These are phyloP conservation scores for Aurifilum marmelostoma DNA, from an alignment of 2,329 filamentous ascomycete species.

Conservation along the genomic window DNA sequence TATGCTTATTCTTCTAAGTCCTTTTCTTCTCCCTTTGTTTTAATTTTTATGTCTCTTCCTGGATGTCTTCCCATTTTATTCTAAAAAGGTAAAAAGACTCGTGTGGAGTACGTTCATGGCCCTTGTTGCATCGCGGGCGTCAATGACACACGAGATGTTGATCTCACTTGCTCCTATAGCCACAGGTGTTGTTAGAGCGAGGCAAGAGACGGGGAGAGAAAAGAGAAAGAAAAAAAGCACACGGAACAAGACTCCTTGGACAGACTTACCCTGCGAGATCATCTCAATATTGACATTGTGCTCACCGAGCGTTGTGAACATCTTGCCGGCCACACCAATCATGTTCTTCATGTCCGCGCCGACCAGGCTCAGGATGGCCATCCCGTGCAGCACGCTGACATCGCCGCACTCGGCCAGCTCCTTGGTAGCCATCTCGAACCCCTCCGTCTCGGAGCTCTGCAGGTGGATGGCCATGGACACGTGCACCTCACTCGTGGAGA, in stretches of 20 bases:
- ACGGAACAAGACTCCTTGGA: not conserved
- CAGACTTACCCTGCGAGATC: constrained; percentile 86
- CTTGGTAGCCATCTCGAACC: constrained; percentile 68
- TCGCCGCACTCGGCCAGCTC: constrained; percentile 82
- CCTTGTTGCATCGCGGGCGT: constrained; percentile 84
- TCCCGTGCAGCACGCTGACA: constrained; percentile 85
- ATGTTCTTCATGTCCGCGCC: constrained; percentile 98
- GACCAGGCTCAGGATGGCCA: constrained; percentile 95
- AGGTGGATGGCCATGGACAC: constrained; percentile 96
- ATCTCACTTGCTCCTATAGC: constrained; percentile 88
- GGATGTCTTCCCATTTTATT: constrained; percentile 51
- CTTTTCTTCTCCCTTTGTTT: not conserved
- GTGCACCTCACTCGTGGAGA: constrained; percentile 95
- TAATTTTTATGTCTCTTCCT: too few relatives aligned
- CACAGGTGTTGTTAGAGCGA: not conserved
- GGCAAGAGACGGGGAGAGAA: not conserved
- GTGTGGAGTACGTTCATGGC: constrained; percentile 97
- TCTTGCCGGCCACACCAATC: constrained; percentile 87
- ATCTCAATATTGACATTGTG: constrained; percentile 98
- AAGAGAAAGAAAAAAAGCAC: not conserved
- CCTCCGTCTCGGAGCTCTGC: constrained; percentile 64
- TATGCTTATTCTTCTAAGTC: not conserved
- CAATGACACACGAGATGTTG: constrained; percentile 98
- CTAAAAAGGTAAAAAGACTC: constrained; percentile 93
- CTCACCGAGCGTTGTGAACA: constrained; percentile 94